Base-by-base conservation (phyloP, 495 filamentous ascomycete genomes). In the Ramalina peruviana region DNA sequence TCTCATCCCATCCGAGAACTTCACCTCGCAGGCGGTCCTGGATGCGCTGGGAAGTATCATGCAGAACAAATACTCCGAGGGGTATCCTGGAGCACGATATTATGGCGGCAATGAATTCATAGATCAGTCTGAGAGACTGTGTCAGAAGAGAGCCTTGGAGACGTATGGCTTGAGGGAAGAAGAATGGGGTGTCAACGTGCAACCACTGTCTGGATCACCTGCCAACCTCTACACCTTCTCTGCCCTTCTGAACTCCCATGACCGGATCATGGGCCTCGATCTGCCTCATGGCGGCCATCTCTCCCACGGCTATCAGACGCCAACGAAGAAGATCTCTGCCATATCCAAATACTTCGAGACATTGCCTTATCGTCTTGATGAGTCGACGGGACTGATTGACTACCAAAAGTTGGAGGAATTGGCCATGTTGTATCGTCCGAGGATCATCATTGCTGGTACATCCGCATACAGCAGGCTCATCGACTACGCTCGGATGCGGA, bases 21-120 rank as follows among this genome's bases (percentile, higher is more conserved):
- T 98, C 66, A 97, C 92, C 10, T 96, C 92, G 15, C 88, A 96
- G 64, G 88, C 92, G 19, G 92, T 98, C 11, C 78, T 96, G 36
- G 92, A 97, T 77, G 88, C 90, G 9, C 71, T 98, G 50, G 92
- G 92, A 60, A 96, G 89, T 73, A 83, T 93, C 23, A 98, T 98
- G 92, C 90, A 98, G 70, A 98, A 98, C 61, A 98, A 98, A 65
- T 98, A 98, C 71, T 97, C 93, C 6, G 92, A 98, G 66, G 92
- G 92, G 38, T 98, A 98, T 58, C 92, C 92, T 43, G 93, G 92
- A 44, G 93, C 90, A 40, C 69, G 92, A 62, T 98, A 98, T 67
- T 98, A 98, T 62, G 92, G 92, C 38, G 92, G 92, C 56, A 98
- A 98, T 60, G 86, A 95, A 64, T 81, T 83, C 65, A 97, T 97